phyloP scores from a whole-genome alignment of 345 rosid species.

The Citrus maxima region DNA sequence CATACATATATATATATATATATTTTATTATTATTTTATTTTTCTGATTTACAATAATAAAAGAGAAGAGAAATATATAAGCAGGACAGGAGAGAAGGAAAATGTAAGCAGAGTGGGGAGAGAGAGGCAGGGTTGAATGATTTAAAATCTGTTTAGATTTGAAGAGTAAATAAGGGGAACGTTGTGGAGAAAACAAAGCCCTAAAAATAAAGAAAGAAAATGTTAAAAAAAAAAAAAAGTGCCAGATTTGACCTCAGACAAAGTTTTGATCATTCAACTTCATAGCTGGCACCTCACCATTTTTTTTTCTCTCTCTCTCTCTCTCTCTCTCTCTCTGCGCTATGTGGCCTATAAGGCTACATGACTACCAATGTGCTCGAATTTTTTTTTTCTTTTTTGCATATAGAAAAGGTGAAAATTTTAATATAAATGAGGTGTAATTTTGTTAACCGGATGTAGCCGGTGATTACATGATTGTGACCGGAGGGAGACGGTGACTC shows the following conservation, averaged over 20 bases:
- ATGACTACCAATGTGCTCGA: too few relatives aligned
- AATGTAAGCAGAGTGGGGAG: slow-evolving; percentile 25
- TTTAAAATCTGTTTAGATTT: slow-evolving; percentile 7
- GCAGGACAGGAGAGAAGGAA: slow-evolving; percentile 14
- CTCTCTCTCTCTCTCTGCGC: not conserved
- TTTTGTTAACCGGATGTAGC: slow-evolving; percentile 19
- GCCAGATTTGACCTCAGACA: slow-evolving; percentile 89
- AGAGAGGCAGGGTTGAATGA: not conserved
- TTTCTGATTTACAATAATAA: slow-evolving; percentile 1
- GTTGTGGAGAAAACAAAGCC: slow-evolving; percentile 18
- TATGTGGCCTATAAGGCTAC: slow-evolving; percentile 26
- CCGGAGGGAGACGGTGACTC: slow-evolving; percentile 34
- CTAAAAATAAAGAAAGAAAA: not conserved
- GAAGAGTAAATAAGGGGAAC: slow-evolving; percentile 22
- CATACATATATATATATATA: too few relatives aligned
- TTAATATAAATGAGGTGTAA: not conserved
- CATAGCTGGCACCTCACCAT: slow-evolving; percentile 77
- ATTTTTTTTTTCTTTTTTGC: not conserved
- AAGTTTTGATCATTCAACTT: slow-evolving; percentile 63
- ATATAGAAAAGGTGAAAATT: not conserved
- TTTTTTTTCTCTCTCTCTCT: not conserved
- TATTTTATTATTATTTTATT: too few relatives aligned
- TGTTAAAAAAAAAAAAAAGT: slow-evolving; percentile 7
- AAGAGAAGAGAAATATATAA: slow-evolving; percentile 23
- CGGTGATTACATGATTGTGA: slow-evolving; percentile 24